Base-by-base conservation (phyloP, 192 early-diverging fungal species). In the Rhizophagus prolifer region DNA sequence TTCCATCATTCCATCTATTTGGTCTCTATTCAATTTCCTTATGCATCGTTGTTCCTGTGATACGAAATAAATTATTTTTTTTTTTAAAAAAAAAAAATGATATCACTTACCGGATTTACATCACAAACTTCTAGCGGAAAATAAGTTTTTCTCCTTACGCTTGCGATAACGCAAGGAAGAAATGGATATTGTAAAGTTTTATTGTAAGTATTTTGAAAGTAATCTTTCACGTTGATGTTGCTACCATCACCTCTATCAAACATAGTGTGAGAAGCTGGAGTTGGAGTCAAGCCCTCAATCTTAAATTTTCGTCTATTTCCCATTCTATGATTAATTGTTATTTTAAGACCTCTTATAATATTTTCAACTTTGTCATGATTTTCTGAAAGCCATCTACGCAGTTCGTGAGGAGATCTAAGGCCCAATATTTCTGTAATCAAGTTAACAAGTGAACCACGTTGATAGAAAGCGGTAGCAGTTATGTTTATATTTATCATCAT, bases 1-100 rank as follows among this genome's bases (percentile, higher is more conserved):
- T 34, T 90, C 93, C 76, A 98, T 96, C 96, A 98, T 97, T 75
- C 97, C 95, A 0, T 93, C 92, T 0, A 95, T 97, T 85, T 96
- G 91, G 36, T 81, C 81, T 67, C 96, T 92, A 76, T 93, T 90
- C 44, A 97, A 80, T 79, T 95, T 95, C 71, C 92, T 86, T 76
- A 90, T 81, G 78, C 92, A 89, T 58, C 95, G 87, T 83, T 96
- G 95, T 67, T 94, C 95, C 66, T 90, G 6, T 50, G 28, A 50
- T 30, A 67, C 8, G 2, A 38, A 41, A 91, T 9, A 50, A 58
- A 2, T 4, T 31, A 34, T 34, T 34, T 34, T 34, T n/a, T n/a
- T 16, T 46, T 58, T 10, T 8, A 4, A 38, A 38, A 38, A 38
- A 41, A n/a, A 7, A 13, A 31, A 9, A 23, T n/a, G 25, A n/a